Base-by-base conservation (phyloP, 1,284 basidiomycete genomes). In the Phellopilus nigrolimitatus region DNA sequence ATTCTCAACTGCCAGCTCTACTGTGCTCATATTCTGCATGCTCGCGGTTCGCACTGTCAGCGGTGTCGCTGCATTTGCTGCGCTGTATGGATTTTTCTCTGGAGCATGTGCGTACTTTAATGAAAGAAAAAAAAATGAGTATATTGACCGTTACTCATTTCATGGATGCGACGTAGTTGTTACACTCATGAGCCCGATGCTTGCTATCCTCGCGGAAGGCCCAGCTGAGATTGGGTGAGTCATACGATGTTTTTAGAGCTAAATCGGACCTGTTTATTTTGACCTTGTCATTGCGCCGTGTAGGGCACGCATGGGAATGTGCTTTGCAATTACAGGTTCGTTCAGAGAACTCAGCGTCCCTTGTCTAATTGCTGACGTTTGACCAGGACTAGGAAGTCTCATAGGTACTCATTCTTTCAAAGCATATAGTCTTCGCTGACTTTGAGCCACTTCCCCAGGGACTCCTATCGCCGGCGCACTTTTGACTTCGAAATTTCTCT, bases 51-150 rank as follows among this genome's bases (percentile, higher is more conserved):
- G 48, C 15, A 45, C 22, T 25, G 42, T 54, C 3, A 55, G 40
- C 15, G 47, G 51, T 6, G 47, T 59, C 15, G 36, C 54, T 22
- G 31, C 49, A 3, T 56, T 59, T 38, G 51, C 54, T 9, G 42
- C 54, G 2, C 37, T 60, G 3, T 60, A 60, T 49, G 59, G 59
- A 1, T 54, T 60, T 52, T 59, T 59, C 42, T 51, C 57, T 13
- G 60, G 62, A 15, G 55, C 54, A 4, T 58, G 56, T 60, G 36
- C 15, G 49, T 42, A 12, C n/a, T n/a, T n/a, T 17, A 15, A 24
- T 50, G 7, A 27, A n/a, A 9, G n/a, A n/a, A n/a, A n/a, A n/a
- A n/a, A 36, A 10, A 19, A 19, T 34, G n/a, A 45, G 13, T 33
- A 22, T 22, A 15, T 6, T 22, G 17, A 3, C 13, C 21, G 24